These are phyloP conservation scores for Pseudocercospora macadamiae DNA, from an alignment of 2,329 filamentous ascomycete genomes.

Conservation along the genomic window DNA sequence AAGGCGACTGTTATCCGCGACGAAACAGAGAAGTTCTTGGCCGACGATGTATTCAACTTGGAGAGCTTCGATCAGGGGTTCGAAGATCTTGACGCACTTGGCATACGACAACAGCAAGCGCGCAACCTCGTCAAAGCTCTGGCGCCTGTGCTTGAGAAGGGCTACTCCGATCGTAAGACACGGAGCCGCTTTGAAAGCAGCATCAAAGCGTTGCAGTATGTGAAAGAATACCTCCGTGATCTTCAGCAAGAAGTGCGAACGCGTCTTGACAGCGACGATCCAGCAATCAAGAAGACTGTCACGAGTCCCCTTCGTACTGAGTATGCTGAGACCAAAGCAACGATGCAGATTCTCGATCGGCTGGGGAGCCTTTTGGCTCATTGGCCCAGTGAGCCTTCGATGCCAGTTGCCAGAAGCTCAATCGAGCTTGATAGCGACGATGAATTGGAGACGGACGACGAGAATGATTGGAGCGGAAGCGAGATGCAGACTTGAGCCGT, in stretches of 20 bases:
- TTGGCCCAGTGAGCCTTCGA: constrained; percentile 10
- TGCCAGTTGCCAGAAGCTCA: constrained; percentile 4
- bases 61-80: constrained; percentile 8
- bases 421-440: constrained; percentile 17
- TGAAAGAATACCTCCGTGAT: constrained; percentile 10
- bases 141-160: background rate
- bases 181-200: constrained; percentile 12
- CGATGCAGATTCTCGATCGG: constrained; percentile 1
- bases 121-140: constrained; percentile 1
- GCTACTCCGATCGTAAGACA: constrained; percentile 5
- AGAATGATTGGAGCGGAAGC: constrained; percentile 9
- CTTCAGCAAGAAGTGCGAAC: background rate
- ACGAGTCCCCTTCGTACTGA: constrained; percentile 1
- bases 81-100: constrained; percentile 3
- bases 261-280: background rate
- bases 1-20: constrained; percentile 13
- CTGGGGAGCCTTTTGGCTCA: background rate
- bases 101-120: constrained; percentile 13
- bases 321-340: constrained; percentile 10
- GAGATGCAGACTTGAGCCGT: background rate
- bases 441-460: constrained; percentile 12
- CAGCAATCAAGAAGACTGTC: background rate
- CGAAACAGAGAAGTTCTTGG: constrained; percentile 10
- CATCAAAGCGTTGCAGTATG: constrained; percentile 10
- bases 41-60: constrained; percentile 9